These are phyloP conservation scores for Actinidia polygama DNA, from an alignment of 179 eudicot species.

Conservation along the genomic window DNA sequence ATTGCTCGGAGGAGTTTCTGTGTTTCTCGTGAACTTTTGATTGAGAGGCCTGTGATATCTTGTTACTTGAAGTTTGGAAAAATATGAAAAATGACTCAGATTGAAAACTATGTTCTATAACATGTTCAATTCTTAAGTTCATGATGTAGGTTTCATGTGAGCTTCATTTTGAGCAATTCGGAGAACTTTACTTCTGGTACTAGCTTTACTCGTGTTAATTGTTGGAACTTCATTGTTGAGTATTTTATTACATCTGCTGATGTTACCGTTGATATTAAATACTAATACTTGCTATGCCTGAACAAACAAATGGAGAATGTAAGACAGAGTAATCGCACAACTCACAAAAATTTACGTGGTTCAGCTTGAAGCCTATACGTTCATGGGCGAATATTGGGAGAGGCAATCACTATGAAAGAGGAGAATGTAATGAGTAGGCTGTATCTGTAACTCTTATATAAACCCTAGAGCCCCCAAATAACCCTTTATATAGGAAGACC, in stretches of 20 bases:
- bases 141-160: too few relatives aligned
- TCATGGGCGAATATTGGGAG: neutral
- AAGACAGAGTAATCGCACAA: neutral
- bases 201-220: too few relatives aligned
- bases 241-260: too few relatives aligned
- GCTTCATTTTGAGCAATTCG: neutral
- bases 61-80: neutral
- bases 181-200: too few relatives aligned
- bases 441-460: neutral
- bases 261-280: neutral
- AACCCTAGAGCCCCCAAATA: neutral
- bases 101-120: neutral
- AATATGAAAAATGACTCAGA: neutral
- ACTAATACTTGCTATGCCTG: too few relatives aligned
- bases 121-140: too few relatives aligned
- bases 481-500: neutral
- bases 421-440: neutral
- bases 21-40: neutral
- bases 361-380: neutral
- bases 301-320: neutral
- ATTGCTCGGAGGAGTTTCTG: neutral
- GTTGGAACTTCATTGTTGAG: too few relatives aligned
- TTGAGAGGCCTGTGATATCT: neutral
- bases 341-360: neutral
- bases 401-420: neutral